Evolutionary conservation across 352 stramenopile genomes (phyloP).

Genomic region (Phytophthora meadii): DNA sequence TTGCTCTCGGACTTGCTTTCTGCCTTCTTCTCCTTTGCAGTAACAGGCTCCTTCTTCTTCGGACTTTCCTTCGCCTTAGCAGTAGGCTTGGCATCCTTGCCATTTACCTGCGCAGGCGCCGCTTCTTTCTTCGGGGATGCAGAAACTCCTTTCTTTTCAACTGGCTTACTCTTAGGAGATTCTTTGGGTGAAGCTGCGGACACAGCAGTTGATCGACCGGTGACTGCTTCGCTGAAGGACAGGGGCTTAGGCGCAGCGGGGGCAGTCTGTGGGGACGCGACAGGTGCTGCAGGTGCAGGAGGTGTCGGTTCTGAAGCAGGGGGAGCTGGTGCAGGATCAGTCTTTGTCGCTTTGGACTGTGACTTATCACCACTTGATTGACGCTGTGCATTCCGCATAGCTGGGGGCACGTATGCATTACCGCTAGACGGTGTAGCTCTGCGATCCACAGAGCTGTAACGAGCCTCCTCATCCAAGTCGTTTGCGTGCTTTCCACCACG

Average conservation of each 20-base stretch:
- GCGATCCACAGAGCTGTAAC: constrained; percentile 94
- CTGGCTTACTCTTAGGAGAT: constrained; percentile 7
- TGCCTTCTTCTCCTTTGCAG: constrained; percentile 31
- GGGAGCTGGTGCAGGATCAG: constrained; percentile 10
- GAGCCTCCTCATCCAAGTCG: constrained; percentile 94
- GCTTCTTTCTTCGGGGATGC: constrained; percentile 24
- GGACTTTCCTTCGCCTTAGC: constrained; percentile 30
- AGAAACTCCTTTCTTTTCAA: constrained; percentile 22
- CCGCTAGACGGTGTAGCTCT: constrained; percentile 13
- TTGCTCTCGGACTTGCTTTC: constrained; percentile 25
- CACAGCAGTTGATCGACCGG: constrained; percentile 40
- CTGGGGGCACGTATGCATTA: constrained; percentile 76
- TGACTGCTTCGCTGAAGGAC: constrained; percentile 79
- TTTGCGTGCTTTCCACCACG: constrained; percentile 42
- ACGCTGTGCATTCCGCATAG: constrained; percentile 56
- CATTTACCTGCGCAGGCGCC: constrained; percentile 25
- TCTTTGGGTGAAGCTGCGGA: constrained; percentile 9
- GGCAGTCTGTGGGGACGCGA: neutral
- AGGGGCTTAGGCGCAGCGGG: constrained; percentile 53
- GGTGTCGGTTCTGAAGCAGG: constrained; percentile 11
- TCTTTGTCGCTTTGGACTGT: constrained; percentile 28
- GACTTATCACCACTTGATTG: constrained; percentile 47
- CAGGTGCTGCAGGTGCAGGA: constrained; percentile 12
- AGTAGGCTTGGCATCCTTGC: constrained; percentile 23
- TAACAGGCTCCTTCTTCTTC: constrained; percentile 33